These are phyloP conservation scores for Talaromyces wortmannii DNA, from an alignment of 495 filamentous ascomycete genomes.

Conservation along the genomic window DNA sequence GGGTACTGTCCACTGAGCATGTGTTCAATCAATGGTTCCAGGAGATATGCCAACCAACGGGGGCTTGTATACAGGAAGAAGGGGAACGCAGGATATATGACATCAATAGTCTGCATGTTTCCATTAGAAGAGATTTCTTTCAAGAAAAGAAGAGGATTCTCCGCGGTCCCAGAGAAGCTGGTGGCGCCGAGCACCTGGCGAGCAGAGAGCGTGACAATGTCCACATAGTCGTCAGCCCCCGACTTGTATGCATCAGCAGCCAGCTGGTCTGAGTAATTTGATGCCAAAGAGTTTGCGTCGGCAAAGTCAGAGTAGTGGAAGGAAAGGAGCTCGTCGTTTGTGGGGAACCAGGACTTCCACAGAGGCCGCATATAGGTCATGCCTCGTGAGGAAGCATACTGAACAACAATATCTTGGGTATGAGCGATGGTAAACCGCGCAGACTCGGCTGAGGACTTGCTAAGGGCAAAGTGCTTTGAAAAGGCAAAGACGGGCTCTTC, in stretches of 20 bases:
- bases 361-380: conserved; percentile 78
- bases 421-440: conserved; percentile 79
- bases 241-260: conserved; percentile 64
- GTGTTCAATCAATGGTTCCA: conserved; percentile 89
- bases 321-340: conserved; percentile 53
- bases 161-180: conserved; percentile 79
- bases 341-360: conserved; percentile 71
- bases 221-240: conserved; percentile 65
- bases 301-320: conserved; percentile 74
- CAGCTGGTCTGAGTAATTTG: conserved; percentile 74
- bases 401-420: conserved; percentile 76
- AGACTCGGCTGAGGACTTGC: conserved; percentile 31
- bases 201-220: conserved; percentile 84
- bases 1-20: conserved; percentile 89
- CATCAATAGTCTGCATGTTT: conserved; percentile 93
- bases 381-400: conserved; percentile 78
- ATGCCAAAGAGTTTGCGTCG: conserved; percentile 52
- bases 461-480: conserved; percentile 66
- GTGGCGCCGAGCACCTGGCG: conserved; percentile 89
- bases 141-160: conserved; percentile 77
- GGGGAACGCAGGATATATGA: conserved; percentile 91
- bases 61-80: conserved; percentile 97
- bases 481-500: conserved; percentile 90
- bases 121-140: conserved; percentile 96
- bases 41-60: conserved; percentile 79